Conservation (phyloP, 352 stramenopile genomes). For the Thalassiosira oceanica region DNA sequence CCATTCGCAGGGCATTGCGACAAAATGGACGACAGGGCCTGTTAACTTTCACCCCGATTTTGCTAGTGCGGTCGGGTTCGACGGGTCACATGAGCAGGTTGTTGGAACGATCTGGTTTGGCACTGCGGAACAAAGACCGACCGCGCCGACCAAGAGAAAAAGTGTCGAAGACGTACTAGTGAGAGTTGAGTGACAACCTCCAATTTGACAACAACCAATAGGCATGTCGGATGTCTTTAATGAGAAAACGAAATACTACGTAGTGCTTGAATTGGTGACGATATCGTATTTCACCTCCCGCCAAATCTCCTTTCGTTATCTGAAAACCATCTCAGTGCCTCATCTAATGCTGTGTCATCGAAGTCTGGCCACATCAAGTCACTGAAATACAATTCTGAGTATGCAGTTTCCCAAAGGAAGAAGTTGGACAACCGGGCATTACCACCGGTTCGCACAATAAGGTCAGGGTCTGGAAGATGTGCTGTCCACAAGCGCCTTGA, state of each 20-base stretch:
- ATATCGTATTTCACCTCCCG: too few species aligned
- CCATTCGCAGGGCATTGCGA: constrained; percentile 40
- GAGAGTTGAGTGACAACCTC: constrained; percentile 11
- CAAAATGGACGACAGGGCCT: constrained; percentile 52
- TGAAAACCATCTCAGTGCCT: constrained; percentile 65
- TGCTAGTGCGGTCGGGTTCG: constrained; percentile 22
- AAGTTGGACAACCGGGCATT: constrained; percentile 95
- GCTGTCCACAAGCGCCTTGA: constrained; percentile 82
- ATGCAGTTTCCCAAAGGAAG: constrained; percentile 92
- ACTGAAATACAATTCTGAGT: constrained; percentile 93
- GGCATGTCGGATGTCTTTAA: too few species aligned
- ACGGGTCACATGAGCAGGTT: constrained; percentile 18
- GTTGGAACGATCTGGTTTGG: constrained; percentile 56
- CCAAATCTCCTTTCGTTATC: constrained; percentile 62
- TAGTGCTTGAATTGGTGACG: too few species aligned
- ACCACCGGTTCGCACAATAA: constrained; percentile 93
- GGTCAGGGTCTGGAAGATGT: constrained; percentile 87
- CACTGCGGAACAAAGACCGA: constrained; percentile 8
- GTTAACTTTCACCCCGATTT: constrained; percentile 49
- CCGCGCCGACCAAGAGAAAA: constrained; percentile 24
- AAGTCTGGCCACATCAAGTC: constrained; percentile 93
- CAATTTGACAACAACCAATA: too few species aligned
- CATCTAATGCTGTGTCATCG: constrained; percentile 48
- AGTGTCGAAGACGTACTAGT: constrained; percentile 28
- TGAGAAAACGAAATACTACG: too few species aligned